Conservation (phyloP, 495 filamentous ascomycete genomes). For the Lasiosphaeria miniovina region DNA sequence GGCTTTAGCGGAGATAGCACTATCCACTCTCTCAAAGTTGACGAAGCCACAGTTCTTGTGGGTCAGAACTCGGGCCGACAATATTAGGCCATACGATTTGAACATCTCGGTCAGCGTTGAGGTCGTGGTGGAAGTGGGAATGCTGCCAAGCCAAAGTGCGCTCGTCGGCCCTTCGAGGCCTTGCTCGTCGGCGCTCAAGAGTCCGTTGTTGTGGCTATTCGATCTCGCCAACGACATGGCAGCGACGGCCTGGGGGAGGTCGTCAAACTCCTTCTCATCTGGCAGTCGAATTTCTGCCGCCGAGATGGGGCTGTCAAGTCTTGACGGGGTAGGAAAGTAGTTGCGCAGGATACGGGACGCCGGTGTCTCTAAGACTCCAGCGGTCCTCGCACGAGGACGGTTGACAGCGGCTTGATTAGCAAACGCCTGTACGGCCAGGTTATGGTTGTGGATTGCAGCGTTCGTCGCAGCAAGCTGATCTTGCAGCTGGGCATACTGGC, state of each 20-base stretch:
- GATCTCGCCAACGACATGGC: constrained; percentile 68
- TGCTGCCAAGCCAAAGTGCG: constrained; percentile 94
- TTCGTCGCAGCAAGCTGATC: constrained; percentile 72
- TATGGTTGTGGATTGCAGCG: constrained; percentile 89
- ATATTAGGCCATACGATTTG: constrained; percentile 81
- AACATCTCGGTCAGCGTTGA: constrained; percentile 93
- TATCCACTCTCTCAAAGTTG: constrained; percentile 88
- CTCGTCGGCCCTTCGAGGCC: constrained; percentile 87
- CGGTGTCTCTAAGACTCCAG: constrained; percentile 85
- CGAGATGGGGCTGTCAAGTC: constrained; percentile 79
- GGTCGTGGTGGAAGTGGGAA: constrained; percentile 94
- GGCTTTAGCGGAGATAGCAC: constrained; percentile 81
- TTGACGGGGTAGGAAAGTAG: constrained; percentile 77
- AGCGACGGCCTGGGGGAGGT: constrained; percentile 68
- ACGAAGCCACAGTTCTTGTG: constrained; percentile 99
- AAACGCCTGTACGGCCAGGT: constrained; percentile 89
- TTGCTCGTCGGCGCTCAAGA: constrained; percentile 63
- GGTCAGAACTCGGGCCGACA: constrained; percentile 88
- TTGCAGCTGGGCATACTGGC: constrained; percentile 59
- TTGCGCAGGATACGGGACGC: constrained; percentile 68
- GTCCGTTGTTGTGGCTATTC: constrained; percentile 56
- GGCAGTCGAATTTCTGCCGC: constrained; percentile 71
- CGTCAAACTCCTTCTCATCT: constrained; percentile 71
- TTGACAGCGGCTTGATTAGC: constrained; percentile 75
- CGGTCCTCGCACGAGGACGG: constrained; percentile 77